These are phyloP conservation scores for Zelopaecilomyces penicillatus DNA, from an alignment of 2,329 filamentous ascomycete species.

Conservation along the genomic window DNA sequence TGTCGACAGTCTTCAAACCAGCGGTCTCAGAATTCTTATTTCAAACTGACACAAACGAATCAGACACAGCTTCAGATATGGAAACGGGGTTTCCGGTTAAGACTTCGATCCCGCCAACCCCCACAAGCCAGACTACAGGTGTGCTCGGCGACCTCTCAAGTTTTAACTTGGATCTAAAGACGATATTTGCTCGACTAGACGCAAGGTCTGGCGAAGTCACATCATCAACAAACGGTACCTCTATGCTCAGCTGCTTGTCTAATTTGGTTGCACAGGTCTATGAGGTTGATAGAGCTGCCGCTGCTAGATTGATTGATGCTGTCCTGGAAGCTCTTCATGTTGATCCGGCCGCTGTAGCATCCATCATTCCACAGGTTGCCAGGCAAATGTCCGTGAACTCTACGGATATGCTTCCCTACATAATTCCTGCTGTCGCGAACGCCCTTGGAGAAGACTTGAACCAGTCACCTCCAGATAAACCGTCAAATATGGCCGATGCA, in stretches of 20 bases:
- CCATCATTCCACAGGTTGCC: constrained; percentile 11
- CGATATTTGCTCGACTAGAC: not conserved
- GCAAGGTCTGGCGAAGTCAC: not conserved
- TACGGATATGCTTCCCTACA: constrained; percentile 11
- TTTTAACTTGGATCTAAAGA: not conserved
- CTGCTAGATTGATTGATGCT: constrained; percentile 15
- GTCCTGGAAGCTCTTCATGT: constrained; percentile 13
- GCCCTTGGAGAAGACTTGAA: constrained; percentile 10
- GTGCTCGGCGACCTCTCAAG: constrained; percentile 3
- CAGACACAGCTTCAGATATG: not conserved
- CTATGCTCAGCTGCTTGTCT: constrained; percentile 12
- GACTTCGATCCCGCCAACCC: not conserved
- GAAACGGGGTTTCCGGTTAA: not conserved
- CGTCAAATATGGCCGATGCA: constrained; percentile 7
- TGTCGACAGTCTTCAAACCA: not conserved
- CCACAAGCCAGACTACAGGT: not conserved
- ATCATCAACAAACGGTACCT: constrained; percentile 1
- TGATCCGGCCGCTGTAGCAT: constrained; percentile 10
- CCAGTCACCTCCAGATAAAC: not conserved
- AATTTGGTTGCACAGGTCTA: constrained; percentile 12
- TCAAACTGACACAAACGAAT: not conserved
- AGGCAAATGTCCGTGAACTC: constrained; percentile 8
- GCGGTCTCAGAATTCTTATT: not conserved
- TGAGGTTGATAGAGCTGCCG: constrained; percentile 10
- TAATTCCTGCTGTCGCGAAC: constrained; percentile 16